Base-by-base conservation (phyloP, 192 early-diverging fungal genomes). In the Podila horticola region DNA sequence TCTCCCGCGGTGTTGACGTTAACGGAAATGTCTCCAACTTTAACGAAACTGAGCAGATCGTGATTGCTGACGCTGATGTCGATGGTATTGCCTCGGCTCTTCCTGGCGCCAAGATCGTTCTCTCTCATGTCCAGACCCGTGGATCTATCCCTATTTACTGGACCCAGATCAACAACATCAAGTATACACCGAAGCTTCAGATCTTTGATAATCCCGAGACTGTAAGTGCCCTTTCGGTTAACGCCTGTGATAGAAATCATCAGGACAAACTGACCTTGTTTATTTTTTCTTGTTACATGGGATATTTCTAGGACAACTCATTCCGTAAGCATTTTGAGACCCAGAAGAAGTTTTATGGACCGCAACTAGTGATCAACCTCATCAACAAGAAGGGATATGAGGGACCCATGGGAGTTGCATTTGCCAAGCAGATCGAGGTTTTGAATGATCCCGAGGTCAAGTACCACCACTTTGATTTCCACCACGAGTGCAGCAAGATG, bases 391-490 rank as follows among this genome's bases (percentile, higher is more conserved):
- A 92, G 58, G 96, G 95, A 22, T 97, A 96, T 83, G 98, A 99
- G 82, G 86, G 87, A 52, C 91, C 88, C 9, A 87, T 99, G 84
- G 94, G 92, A 45, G 89, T 91, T 31, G 93, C 93, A 8, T 99
- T 95, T 88, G 85, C 87, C 31, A 83, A 90, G 59, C 82, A 89
- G 5, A 90, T 96, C 24, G 79, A 86, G 34, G 74, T 86, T 64
- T 69, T 89, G 65, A 88, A 91, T 51, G 91, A 88, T 68, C 86
- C 87, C 22, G 85, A 84, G 28, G 30, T 89, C 41, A 85, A 86
- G 71, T 96, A 99, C 72, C 91, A 86, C 69, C 95, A 97, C 74
- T 99, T 98, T 90, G 98, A 99, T 79, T 99, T 99, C 82, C 98
- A 99, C 79, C 85, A 94, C 45, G 96, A 99, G 84, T 98, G 97